Conservation (phyloP, 129 eudicot species). For the Pittosporum tobira region DNA sequence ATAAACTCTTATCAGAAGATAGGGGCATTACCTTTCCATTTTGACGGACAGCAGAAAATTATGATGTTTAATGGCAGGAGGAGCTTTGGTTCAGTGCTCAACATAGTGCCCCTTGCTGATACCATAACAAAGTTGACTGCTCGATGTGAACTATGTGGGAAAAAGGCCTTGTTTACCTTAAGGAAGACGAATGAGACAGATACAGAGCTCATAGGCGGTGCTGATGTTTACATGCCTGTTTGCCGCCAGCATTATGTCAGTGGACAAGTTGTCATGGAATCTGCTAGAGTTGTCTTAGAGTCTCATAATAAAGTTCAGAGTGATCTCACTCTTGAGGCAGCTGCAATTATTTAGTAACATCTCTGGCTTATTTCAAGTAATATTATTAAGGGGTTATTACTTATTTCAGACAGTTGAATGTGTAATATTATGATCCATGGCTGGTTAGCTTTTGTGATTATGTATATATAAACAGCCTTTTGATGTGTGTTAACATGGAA, state of each 20-base stretch:
- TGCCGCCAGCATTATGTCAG: constrained; percentile 84
- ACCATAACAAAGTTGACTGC: constrained; percentile 83
- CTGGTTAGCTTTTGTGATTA: not conserved
- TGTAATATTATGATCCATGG: constrained; percentile 7
- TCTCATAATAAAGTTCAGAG: constrained; percentile 13
- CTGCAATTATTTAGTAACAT: constrained; percentile 13
- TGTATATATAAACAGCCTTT: constrained; percentile 12
- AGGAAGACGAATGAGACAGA: constrained; percentile 55
- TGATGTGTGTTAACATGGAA: no score
- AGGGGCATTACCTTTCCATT: not conserved
- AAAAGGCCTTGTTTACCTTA: constrained; percentile 65
- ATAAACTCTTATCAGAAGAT: no score
- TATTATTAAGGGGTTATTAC: constrained; percentile 9
- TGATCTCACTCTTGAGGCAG: constrained; percentile 13
- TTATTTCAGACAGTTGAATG: not conserved
- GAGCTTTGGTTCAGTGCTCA: constrained; percentile 95
- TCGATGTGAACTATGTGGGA: constrained; percentile 79
- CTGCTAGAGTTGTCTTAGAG: constrained; percentile 15
- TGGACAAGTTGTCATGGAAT: constrained; percentile 36
- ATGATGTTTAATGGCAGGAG: constrained; percentile 47
- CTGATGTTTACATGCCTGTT: constrained; percentile 90
- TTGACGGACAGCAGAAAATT: not conserved
- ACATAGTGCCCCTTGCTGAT: constrained; percentile 85
- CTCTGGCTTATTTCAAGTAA: not conserved
- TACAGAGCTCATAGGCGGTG: constrained; percentile 80